Base-by-base conservation (phyloP, 2,329 filamentous ascomycete genomes). In the Cladosporium phlei region DNA sequence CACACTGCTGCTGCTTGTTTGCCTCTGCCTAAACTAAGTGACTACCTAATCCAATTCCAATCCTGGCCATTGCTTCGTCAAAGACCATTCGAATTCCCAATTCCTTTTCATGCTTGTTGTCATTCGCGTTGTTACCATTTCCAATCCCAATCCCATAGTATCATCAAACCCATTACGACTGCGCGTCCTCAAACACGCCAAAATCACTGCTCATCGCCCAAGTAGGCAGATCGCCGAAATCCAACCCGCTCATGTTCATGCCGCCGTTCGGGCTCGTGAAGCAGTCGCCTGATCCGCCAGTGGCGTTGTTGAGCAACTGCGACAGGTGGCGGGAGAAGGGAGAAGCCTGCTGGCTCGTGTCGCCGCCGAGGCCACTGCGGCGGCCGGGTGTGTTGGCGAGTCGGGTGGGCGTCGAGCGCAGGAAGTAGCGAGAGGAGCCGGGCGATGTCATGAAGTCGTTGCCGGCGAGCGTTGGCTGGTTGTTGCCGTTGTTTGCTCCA, bases 291-390 rank as follows among this genome's bases (percentile, higher is more conserved):
- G 29, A n/a, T 2, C 42, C 56, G 17, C 47, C 48, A 2, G 51
- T 54, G 19, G 51, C 54, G 24, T 53, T 59, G 6, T 76, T 81
- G 16, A 86, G 70, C 50, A 87, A 70, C 55, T 84, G 76, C 53
- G 77, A 78, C 27, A 88, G 73, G 17, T 81, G 78, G 28, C 77
- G 73, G 2, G 79, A 80, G 57, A 84, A 77, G 0, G 82, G 81
- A 5, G 80, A 80, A 46, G 69, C 62, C 19, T 67, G 63, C 20
- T 53, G 14, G 33, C 33, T 50, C 17, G 40, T 38, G 21, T 50
- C 47, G 30, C 52, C 45, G 27, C 53, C 38, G 27, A 59, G 57
- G 21, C 55, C 56, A 50, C 50, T 57, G 37, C 56, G 59, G 12
- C 55, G 54, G 24, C 54, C 56, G 5, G 61, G 58, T 2, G 57